Percentiles rank a stretch among this genome's conserved stretches.
phyloP scores from a whole-genome alignment of 805 yeast species.

The Candida multigemmis region DNA sequence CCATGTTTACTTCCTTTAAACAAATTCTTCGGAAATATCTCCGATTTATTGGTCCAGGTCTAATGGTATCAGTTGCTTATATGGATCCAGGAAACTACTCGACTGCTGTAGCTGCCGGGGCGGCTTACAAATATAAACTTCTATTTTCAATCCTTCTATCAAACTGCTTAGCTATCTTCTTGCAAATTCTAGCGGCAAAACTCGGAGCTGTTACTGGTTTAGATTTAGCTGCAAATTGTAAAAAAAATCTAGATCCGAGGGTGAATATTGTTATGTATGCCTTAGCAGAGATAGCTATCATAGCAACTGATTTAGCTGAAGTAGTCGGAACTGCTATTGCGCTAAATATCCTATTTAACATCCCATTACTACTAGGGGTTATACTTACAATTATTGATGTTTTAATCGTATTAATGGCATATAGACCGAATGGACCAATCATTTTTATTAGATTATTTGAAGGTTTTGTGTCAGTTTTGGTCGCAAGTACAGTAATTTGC shows the following conservation, averaged over 20 bases:
- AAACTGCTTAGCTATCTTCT: constrained; percentile 74
- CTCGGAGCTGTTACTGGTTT: constrained; percentile 85
- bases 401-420: constrained; percentile 65
- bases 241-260: constrained; percentile 59
- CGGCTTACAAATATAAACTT: constrained; percentile 64
- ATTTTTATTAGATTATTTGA: constrained; percentile 72
- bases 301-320: constrained; percentile 90
- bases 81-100: constrained; percentile 94
- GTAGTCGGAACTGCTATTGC: constrained; percentile 92
- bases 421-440: constrained; percentile 67
- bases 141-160: constrained; percentile 67
- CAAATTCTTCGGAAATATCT: constrained; percentile 7
- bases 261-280: constrained; percentile 54
- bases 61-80: constrained; percentile 82
- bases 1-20: too few relatives aligned
- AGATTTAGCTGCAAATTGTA: constrained; percentile 80
- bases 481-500: constrained; percentile 66
- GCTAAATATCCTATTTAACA: constrained; percentile 61
- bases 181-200: constrained; percentile 78
- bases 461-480: constrained; percentile 60
- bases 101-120: constrained; percentile 85
- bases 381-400: constrained; percentile 76
- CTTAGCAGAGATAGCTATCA: constrained; percentile 78
- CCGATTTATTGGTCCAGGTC: constrained; percentile 75
- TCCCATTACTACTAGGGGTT: constrained; percentile 73